Evolutionary conservation across 108 stramenopile genomes (phyloP).

Genomic region (Cyclotella cryptica): DNA sequence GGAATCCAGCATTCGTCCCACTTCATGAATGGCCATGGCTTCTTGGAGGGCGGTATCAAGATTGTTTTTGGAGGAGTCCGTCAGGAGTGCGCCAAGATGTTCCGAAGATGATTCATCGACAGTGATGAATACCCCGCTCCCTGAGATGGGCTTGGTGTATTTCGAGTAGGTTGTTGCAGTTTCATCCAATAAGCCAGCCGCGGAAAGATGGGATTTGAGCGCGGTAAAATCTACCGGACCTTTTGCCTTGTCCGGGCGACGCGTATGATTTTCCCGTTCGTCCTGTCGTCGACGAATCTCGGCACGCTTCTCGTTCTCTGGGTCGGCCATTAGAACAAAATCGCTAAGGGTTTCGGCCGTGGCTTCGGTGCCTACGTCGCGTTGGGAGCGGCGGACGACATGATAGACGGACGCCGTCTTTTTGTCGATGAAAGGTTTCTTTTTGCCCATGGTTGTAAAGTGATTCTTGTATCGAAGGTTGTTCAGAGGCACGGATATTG

Average conservation of each 20-base stretch:
- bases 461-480: neutral
- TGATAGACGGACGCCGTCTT: slow-evolving; percentile 86
- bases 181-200: slow-evolving; percentile 77
- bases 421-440: slow-evolving; percentile 91
- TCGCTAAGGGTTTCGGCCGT: slow-evolving; percentile 48
- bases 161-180: slow-evolving; percentile 86
- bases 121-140: slow-evolving; percentile 54
- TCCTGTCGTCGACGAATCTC: slow-evolving; percentile 3
- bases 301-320: slow-evolving; percentile 50
- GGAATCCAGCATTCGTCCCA: slow-evolving; percentile 79
- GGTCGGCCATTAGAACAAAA: slow-evolving; percentile 73
- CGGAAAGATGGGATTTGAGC: slow-evolving; percentile 31
- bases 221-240: slow-evolving; percentile 15
- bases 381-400: slow-evolving; percentile 82
- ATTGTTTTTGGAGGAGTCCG: slow-evolving; percentile 55
- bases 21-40: slow-evolving; percentile 72
- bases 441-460: slow-evolving; percentile 79
- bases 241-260: neutral
- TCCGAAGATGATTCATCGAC: slow-evolving; percentile 8
- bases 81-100: slow-evolving; percentile 19
- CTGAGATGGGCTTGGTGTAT: slow-evolving; percentile 88
- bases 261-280: too few relatives aligned
- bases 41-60: slow-evolving; percentile 56
- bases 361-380: slow-evolving; percentile 80
- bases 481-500: neutral